Evolutionary conservation across 192 early-diverging fungal genomes (phyloP).

Genomic region (Phycomyces blakesleeanus): DNA sequence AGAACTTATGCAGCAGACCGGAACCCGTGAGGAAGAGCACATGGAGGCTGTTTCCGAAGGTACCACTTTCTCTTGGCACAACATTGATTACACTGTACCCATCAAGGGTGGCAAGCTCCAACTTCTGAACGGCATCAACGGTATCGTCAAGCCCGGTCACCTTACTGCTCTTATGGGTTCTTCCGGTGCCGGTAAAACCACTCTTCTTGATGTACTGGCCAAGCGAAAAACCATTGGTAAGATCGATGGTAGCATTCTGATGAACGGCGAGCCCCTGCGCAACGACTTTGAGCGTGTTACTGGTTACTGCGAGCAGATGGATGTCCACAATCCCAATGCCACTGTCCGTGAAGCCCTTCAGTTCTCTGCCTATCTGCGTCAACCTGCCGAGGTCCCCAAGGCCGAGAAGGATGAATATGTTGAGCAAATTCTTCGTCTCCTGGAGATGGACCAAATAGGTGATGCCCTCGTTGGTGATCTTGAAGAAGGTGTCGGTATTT

Average conservation of each 20-base stretch:
- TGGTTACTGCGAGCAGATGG: conserved; percentile 84
- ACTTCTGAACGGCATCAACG: conserved; percentile 59
- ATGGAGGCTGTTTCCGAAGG: conserved; percentile 47
- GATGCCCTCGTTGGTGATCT: conserved; percentile 71
- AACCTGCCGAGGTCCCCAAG: conserved; percentile 58
- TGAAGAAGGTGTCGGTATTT: conserved; percentile 72
- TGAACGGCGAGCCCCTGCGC: conserved; percentile 56
- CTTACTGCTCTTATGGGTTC: conserved; percentile 84
- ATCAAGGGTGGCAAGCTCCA: conserved; percentile 45
- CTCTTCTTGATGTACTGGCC: conserved; percentile 68
- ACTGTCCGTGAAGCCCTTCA: conserved; percentile 77
- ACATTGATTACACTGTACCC: conserved; percentile 55
- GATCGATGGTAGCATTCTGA: conserved; percentile 64
- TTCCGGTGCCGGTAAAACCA: conserved; percentile 76
- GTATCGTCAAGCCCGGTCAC: conserved; percentile 71
- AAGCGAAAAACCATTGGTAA: conserved; percentile 73
- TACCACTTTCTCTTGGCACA: conserved; percentile 63
- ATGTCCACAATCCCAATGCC: conserved; percentile 68
- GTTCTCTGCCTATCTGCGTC: conserved; percentile 74
- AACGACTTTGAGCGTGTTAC: conserved; percentile 65
- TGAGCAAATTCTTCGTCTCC: conserved; percentile 67
- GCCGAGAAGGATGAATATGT: conserved; percentile 68
- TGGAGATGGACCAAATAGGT: conserved; percentile 72
- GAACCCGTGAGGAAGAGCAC: conserved; percentile 19
- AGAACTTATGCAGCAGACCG: conserved; percentile 3